These are phyloP conservation scores for Suillus americanus DNA, from an alignment of 768 basidiomycete species.

Conservation along the genomic window DNA sequence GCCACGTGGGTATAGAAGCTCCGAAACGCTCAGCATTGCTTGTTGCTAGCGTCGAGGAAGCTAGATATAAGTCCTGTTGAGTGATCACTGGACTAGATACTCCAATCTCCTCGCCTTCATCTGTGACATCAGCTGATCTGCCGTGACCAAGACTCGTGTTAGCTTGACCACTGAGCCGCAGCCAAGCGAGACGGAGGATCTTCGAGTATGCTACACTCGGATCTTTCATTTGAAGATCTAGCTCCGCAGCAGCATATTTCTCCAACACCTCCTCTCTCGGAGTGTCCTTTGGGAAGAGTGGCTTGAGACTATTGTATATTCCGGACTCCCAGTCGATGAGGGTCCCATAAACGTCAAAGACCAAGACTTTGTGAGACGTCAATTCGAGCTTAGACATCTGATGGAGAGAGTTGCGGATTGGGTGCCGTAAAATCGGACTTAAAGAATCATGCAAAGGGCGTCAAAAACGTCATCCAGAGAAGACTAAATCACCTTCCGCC, in stretches of 20 bases:
- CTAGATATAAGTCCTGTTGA: background rate
- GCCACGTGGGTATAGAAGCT: conserved; percentile 60
- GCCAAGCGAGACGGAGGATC: conserved; percentile 48
- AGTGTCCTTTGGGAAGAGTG: conserved; percentile 17
- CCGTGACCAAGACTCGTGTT: conserved; percentile 34
- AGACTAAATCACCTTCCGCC: background rate
- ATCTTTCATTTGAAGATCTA: conserved; percentile 54
- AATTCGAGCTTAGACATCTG: background rate
- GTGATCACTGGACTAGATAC: conserved; percentile 8
- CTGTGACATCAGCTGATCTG: conserved; percentile 35
- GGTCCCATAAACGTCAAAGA: conserved; percentile 81
- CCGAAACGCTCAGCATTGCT: conserved; percentile 52
- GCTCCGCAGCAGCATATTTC: conserved; percentile 54
- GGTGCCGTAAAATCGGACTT: no score
- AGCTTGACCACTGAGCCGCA: conserved; percentile 22
- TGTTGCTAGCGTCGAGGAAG: background rate
- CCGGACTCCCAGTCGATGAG: conserved; percentile 77
- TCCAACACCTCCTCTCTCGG: conserved; percentile 42
- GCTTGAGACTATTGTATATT: conserved; percentile 50
- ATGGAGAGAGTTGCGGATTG: no score
- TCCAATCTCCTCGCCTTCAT: conserved; percentile 20
- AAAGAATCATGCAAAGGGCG: no score
- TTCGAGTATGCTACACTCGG: conserved; percentile 61
- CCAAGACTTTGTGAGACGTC: conserved; percentile 38
- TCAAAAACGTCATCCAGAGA: no score